Evolutionary conservation across 768 basidiomycete genomes (phyloP).

Genomic region (Naganishia antarctica): DNA sequence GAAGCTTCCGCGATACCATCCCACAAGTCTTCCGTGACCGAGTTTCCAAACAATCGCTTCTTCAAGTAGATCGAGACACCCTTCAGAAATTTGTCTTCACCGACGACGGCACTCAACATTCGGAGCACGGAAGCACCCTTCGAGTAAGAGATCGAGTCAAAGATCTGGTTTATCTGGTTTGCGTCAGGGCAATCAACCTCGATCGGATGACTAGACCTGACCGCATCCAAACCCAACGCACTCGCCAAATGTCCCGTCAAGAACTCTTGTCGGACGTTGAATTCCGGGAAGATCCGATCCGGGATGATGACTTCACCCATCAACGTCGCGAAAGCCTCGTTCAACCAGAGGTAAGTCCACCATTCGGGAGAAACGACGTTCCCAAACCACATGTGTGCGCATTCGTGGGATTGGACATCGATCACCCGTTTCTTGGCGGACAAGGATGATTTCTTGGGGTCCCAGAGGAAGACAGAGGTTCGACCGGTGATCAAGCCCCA

Average conservation of each 20-base stretch:
- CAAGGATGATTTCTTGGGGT: slow-evolving; percentile 69
- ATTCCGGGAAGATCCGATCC: slow-evolving; percentile 67
- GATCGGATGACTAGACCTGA: slow-evolving; percentile 83
- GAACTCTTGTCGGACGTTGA: slow-evolving; percentile 76
- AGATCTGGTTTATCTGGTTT: slow-evolving; percentile 62
- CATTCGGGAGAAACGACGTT: slow-evolving; percentile 66
- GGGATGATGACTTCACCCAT: slow-evolving; percentile 84
- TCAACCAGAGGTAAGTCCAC: slow-evolving; percentile 51
- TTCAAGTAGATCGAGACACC: slow-evolving; percentile 90
- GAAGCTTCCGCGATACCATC: slow-evolving; percentile 72
- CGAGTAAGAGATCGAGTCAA: slow-evolving; percentile 57
- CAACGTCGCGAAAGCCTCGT: slow-evolving; percentile 74
- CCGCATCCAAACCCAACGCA: slow-evolving; percentile 78
- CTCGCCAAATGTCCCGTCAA: slow-evolving; percentile 68
- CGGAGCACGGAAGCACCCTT: slow-evolving; percentile 70
- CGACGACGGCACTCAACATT: slow-evolving; percentile 84
- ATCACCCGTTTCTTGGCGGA: slow-evolving; percentile 74
- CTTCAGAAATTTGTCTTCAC: slow-evolving; percentile 78
- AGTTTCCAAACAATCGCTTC: slow-evolving; percentile 76
- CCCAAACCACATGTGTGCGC: slow-evolving; percentile 73
- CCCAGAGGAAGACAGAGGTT: slow-evolving; percentile 71
- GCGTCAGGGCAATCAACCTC: slow-evolving; percentile 86
- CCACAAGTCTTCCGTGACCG: slow-evolving; percentile 80
- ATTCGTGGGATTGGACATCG: slow-evolving; percentile 74
- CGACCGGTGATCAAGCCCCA: slow-evolving; percentile 73